Evolutionary conservation across 257 asterid genomes (phyloP).

Genomic region (Perilla frutescens): DNA sequence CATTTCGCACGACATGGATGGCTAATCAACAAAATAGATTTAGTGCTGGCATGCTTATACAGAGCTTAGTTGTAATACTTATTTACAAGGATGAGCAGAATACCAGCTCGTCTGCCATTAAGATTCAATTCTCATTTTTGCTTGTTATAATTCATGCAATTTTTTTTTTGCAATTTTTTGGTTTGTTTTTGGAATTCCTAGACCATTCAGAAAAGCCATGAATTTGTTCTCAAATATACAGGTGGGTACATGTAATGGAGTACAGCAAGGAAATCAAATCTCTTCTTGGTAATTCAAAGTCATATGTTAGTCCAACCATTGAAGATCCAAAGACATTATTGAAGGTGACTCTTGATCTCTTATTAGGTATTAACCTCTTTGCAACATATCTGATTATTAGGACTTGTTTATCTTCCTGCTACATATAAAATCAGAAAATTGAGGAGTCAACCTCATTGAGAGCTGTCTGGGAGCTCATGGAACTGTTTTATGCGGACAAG

Average conservation of each 20-base stretch:
- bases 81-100: conserved; percentile 15
- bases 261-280: conserved; percentile 80
- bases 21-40: conserved; percentile 1
- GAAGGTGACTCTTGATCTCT: conserved; percentile 52
- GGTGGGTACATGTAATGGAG: conserved; percentile 89
- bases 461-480: conserved; percentile 99
- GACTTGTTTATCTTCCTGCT: conserved; percentile 31
- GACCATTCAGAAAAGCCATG: conserved; percentile 25
- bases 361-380: conserved; percentile 8
- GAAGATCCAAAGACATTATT: conserved; percentile 73
- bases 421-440: conserved; percentile 51
- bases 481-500: too few relatives aligned
- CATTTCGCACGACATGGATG: not conserved
- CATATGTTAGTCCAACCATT: conserved; percentile 56
- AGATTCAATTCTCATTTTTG: not conserved
- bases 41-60: conserved; percentile 11
- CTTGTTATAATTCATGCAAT: too few relatives aligned
- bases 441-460: conserved; percentile 73
- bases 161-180: conserved; percentile 25
- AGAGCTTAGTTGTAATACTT: conserved; percentile 1
- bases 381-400: conserved; percentile 29
- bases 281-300: conserved; percentile 66
- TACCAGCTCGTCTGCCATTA: not conserved
- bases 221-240: conserved; percentile 38
- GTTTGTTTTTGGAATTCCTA: conserved; percentile 11